These are phyloP conservation scores for Sporisorium scitamineum DNA, from an alignment of 1,284 basidiomycete species.

Conservation along the genomic window DNA sequence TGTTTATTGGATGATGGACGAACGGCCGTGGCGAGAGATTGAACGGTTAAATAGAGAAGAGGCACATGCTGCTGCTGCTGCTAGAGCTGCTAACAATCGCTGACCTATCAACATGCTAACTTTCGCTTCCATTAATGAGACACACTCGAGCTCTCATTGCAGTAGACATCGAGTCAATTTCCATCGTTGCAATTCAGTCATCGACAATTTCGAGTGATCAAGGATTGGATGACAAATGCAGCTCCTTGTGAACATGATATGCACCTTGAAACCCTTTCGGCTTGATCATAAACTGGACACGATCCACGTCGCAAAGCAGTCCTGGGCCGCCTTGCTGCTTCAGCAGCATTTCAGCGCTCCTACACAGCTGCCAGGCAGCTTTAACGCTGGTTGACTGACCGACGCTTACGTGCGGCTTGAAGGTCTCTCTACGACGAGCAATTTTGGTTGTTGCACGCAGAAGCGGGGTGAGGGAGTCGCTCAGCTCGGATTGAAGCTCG, in stretches of 20 bases:
- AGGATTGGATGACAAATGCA: background rate
- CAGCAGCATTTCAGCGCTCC: slow-evolving; percentile 1
- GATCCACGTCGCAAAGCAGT: slow-evolving; percentile 16
- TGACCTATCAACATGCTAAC: too few species aligned
- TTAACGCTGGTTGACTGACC: slow-evolving; percentile 11
- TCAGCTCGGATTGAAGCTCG: slow-evolving; percentile 8
- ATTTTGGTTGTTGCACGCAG: background rate
- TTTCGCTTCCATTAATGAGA: too few species aligned
- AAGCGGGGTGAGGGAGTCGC: background rate
- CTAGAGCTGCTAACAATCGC: slow-evolving; percentile 9
- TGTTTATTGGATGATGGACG: slow-evolving; percentile 54
- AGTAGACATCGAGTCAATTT: too few species aligned
- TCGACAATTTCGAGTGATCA: background rate
- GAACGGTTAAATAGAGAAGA: slow-evolving; percentile 32
- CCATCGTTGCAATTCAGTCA: background rate
- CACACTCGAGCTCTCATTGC: too few species aligned
- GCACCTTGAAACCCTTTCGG: slow-evolving; percentile 11
- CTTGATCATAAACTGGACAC: slow-evolving; percentile 27
- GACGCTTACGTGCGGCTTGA: slow-evolving; percentile 31
- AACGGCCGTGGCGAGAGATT: slow-evolving; percentile 47
- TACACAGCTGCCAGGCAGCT: slow-evolving; percentile 21
- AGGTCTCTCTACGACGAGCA: background rate
- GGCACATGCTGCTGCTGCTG: slow-evolving; percentile 14
- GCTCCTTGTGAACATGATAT: slow-evolving; percentile 11
- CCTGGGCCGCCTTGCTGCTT: background rate